Conservation (phyloP, 2,329 filamentous ascomycete species). For the Cercospora berteroae region DNA sequence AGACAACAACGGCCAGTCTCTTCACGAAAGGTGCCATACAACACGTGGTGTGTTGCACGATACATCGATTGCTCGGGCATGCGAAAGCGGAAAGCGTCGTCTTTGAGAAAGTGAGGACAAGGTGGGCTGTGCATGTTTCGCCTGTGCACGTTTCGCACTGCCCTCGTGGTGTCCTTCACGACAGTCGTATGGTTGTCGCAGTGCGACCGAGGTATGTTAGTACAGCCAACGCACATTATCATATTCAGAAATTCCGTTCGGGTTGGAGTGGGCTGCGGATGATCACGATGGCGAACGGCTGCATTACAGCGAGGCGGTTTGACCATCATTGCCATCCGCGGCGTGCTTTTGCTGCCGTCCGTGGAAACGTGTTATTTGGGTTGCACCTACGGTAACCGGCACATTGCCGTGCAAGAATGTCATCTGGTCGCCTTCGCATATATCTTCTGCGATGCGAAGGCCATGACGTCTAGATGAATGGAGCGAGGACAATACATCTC, state of each 20-base stretch:
- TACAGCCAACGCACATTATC: neutral
- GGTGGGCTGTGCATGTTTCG: neutral
- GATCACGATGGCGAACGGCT: neutral
- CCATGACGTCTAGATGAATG: neutral
- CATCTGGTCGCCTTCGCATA: neutral
- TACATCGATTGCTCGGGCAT: neutral
- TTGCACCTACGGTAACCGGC: neutral
- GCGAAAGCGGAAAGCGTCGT: neutral
- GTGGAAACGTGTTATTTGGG: neutral
- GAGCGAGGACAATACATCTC: neutral
- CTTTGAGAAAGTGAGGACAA: neutral
- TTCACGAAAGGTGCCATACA: neutral
- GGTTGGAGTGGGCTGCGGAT: neutral
- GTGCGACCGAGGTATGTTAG: neutral
- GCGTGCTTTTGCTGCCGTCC: neutral
- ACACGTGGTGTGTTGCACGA: conserved; percentile 4
- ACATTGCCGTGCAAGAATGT: neutral
- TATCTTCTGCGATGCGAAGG: neutral
- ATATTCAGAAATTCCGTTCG: neutral
- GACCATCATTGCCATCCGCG: neutral
- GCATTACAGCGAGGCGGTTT: neutral
- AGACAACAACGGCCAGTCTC: neutral
- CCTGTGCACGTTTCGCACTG: neutral
- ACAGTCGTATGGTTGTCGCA: neutral
- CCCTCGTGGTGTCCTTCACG: neutral